Evolutionary conservation across 2,329 filamentous ascomycete genomes (phyloP).

Genomic region (Coniella lustricola): DNA sequence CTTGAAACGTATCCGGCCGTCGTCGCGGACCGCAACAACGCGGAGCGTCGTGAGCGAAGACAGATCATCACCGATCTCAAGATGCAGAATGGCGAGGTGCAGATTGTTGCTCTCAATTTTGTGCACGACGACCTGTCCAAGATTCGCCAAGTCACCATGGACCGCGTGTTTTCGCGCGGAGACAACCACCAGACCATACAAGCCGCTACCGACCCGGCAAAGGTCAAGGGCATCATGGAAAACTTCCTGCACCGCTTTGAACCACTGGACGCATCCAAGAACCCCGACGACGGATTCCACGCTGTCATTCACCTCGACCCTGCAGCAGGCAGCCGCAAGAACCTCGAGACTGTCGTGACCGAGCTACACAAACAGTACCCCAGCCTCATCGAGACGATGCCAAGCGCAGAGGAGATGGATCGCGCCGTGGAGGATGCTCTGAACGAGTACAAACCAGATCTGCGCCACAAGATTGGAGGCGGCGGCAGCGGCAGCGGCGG

Average conservation of each 20-base stretch:
- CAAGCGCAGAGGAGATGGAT: conserved; percentile 68
- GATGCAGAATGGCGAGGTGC: conserved; percentile 49
- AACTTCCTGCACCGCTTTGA: conserved; percentile 86
- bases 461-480: conserved; percentile 68
- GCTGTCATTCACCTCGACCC: conserved; percentile 79
- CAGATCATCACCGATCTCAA: conserved; percentile 79
- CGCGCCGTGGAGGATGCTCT: conserved; percentile 69
- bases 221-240: conserved; percentile 89
- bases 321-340: conserved; percentile 67
- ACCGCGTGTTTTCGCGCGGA: conserved; percentile 74
- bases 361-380: conserved; percentile 73
- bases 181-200: conserved; percentile 99
- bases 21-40: conserved; percentile 91
- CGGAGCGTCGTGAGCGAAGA: conserved; percentile 76
- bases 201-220: conserved; percentile 63
- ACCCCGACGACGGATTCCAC: conserved; percentile 80
- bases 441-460: conserved; percentile 67
- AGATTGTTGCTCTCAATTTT: conserved; percentile 81
- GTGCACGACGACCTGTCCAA: conserved; percentile 70
- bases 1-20: conserved; percentile 64
- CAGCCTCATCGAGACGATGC: conserved; percentile 63
- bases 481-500: conserved; percentile 44
- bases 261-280: conserved; percentile 55
- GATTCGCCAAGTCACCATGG: conserved; percentile 67
- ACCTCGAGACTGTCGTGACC: conserved; percentile 72